Percentiles rank a stretch among this genome's conserved stretches.
phyloP scores from a whole-genome alignment of 2,329 filamentous ascomycete genomes.

The Colletotrichum phormii region DNA sequence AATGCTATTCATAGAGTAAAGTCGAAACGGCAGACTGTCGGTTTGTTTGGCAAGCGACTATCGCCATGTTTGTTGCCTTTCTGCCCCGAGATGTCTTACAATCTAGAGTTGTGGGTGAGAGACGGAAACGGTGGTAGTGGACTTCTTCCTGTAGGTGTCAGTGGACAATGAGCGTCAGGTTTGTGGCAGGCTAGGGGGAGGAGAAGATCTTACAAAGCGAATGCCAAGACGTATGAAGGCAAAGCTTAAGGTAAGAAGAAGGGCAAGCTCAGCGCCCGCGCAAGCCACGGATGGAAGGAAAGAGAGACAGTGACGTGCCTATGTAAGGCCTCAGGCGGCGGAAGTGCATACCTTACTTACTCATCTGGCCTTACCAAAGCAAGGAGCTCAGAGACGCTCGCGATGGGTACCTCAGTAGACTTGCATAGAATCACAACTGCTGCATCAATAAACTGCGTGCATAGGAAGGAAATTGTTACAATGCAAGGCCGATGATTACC shows the following conservation, averaged over 20 bases:
- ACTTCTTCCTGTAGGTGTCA: not conserved
- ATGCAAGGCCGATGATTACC: not conserved
- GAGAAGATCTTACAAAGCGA: conserved; percentile 5
- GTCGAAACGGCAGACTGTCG: not conserved
- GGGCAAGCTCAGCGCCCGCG: not conserved
- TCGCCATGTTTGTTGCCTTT: too few relatives aligned
- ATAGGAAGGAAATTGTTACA: not conserved
- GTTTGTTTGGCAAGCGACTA: not conserved
- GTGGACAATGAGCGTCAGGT: not conserved
- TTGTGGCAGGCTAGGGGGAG: not conserved
- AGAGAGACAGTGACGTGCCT: not conserved
- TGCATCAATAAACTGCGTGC: not conserved
- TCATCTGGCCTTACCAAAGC: not conserved
- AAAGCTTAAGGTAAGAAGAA: conserved; percentile 18
- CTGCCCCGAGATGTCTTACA: not conserved
- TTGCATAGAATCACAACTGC: not conserved
- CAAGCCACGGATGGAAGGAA: not conserved
- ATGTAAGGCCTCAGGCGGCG: not conserved
- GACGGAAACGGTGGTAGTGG: not conserved
- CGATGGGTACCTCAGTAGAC: not conserved
- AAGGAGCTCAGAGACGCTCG: not conserved
- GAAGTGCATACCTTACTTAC: not conserved
- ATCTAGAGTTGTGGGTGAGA: not conserved
- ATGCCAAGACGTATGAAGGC: conserved; percentile 22
- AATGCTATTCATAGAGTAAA: not conserved